A percentile compares a stretch with the other conserved stretches of the same genome.
phyloP scores from a whole-genome alignment of 805 yeast species.

The Candida pini region DNA sequence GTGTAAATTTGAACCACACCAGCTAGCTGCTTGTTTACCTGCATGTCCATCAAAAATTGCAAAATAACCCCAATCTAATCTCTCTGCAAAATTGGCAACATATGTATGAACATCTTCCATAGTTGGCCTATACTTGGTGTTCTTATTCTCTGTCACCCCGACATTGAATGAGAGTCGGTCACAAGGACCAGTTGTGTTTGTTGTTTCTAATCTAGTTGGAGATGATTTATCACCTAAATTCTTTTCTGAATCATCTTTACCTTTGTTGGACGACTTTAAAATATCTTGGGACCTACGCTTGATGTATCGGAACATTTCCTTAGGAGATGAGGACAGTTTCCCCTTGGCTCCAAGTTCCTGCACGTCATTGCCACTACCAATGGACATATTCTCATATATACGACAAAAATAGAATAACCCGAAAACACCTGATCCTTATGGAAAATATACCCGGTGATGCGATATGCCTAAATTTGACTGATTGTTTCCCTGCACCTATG shows the following conservation, averaged over 20 bases:
- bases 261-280: constrained; percentile 4
- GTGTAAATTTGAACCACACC: constrained; percentile 90
- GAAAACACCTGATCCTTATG: too few relatives aligned
- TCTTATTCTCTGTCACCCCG: constrained; percentile 90
- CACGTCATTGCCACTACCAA: neutral
- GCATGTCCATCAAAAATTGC: constrained; percentile 98
- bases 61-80: constrained; percentile 90
- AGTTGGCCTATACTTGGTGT: constrained; percentile 69
- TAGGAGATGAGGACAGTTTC: constrained; percentile 14
- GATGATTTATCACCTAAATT: constrained; percentile 1
- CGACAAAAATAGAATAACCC: too few relatives aligned
- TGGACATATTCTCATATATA: too few relatives aligned
- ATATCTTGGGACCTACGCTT: constrained; percentile 22
- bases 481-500: too few relatives aligned
- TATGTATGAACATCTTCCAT: constrained; percentile 98
- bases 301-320: constrained; percentile 17
- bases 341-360: neutral
- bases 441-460: too few relatives aligned
- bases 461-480: too few relatives aligned
- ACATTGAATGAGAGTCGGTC: constrained; percentile 65
- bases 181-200: constrained; percentile 33
- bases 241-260: neutral
- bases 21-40: constrained; percentile 85
- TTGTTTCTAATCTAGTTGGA: too few relatives aligned
- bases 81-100: constrained; percentile 87